These are phyloP conservation scores for Pseudomassariella vexata DNA, from an alignment of 2,329 filamentous ascomycete genomes.

Conservation along the genomic window DNA sequence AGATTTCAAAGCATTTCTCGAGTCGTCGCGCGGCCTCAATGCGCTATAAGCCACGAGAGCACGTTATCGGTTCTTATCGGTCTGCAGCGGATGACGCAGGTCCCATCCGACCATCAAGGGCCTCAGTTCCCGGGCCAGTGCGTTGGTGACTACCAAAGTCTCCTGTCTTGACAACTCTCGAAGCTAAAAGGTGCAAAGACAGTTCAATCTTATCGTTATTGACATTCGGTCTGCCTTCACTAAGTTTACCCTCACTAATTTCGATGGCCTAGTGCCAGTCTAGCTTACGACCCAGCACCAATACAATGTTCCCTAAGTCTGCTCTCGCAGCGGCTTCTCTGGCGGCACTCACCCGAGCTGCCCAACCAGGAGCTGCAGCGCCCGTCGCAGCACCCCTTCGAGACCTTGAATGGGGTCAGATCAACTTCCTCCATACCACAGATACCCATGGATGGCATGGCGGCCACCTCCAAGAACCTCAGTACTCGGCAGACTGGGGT, in stretches of 20 bases:
- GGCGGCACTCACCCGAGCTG: slow-evolving; percentile 35
- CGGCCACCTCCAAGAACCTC: slow-evolving; percentile 86
- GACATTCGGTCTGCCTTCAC: no score
- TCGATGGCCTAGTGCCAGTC: no score
- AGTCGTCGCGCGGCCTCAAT: background rate
- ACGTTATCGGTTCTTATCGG: slow-evolving; percentile 7
- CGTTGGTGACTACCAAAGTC: no score
- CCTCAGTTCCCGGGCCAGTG: no score
- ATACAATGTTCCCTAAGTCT: slow-evolving; percentile 23
- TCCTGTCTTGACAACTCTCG: no score
- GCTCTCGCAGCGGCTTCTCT: slow-evolving; percentile 30
- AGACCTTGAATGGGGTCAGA: slow-evolving; percentile 81
- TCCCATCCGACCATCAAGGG: slow-evolving; percentile 4
- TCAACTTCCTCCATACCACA: slow-evolving; percentile 96
- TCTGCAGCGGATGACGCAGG: slow-evolving; percentile 9
- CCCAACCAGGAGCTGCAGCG: slow-evolving; percentile 74
- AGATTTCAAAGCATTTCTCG: background rate
- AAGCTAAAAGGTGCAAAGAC: no score
- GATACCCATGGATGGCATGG: slow-evolving; percentile 95
- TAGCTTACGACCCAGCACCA: no score
- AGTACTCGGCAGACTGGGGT: slow-evolving; percentile 95
- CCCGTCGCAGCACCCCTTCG: slow-evolving; percentile 78
- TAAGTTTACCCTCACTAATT: no score
- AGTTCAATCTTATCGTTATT: slow-evolving; percentile 1
- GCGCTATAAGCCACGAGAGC: background rate